These are phyloP conservation scores for Soucietia sequanensis DNA, from an alignment of 805 yeast genomes.

Conservation along the genomic window DNA sequence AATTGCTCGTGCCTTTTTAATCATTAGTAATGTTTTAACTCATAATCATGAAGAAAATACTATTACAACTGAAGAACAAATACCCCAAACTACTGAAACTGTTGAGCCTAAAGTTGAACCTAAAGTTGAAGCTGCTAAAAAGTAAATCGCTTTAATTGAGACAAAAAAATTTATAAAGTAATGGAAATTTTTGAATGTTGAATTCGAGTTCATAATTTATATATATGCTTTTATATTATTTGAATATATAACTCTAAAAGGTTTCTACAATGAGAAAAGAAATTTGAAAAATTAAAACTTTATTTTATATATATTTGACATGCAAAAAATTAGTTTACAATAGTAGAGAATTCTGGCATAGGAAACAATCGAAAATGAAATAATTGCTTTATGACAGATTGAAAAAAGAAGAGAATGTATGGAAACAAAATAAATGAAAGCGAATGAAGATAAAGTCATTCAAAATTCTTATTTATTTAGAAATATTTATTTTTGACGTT, in stretches of 20 bases:
- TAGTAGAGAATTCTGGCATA: no score
- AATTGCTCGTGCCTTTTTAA: conserved; percentile 48
- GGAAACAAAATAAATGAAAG: conserved; percentile 1
- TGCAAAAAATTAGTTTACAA: conserved; percentile 28
- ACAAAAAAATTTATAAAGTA: no score
- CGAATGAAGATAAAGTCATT: no score
- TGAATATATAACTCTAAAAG: no score
- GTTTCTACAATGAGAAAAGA: conserved; percentile 20
- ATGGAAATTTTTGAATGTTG: background rate
- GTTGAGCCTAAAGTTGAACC: no score
- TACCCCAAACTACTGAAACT: background rate
- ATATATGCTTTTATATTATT: no score
- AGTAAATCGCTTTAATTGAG: no score
- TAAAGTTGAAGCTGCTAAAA: background rate
- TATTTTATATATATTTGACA: conserved; percentile 23
- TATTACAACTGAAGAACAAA: conserved; percentile 2
- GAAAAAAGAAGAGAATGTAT: background rate
- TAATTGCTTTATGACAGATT: no score
- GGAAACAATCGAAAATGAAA: conserved; percentile 3
- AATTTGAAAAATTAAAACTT: conserved; percentile 20
- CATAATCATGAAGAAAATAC: conserved; percentile 15
- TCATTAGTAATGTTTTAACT: conserved; percentile 37
- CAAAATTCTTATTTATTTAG: no score
- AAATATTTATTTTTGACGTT: no score
- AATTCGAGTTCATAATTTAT: conserved; percentile 1